phyloP scores from a whole-genome alignment of 1,139 yeast species.

The Petasospora fabianii region DNA sequence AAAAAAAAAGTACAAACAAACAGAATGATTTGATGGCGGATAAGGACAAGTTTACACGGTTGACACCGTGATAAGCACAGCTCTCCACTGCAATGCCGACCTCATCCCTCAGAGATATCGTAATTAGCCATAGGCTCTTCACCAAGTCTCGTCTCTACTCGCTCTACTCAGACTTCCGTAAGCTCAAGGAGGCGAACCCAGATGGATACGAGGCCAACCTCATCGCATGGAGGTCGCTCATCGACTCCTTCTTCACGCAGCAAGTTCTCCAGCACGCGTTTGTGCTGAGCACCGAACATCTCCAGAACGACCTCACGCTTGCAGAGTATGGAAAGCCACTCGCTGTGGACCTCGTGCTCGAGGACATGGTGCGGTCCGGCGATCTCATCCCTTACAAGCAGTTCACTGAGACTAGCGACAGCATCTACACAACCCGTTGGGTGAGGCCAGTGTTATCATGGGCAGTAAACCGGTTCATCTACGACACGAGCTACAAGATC shows the following conservation, averaged over 20 bases:
- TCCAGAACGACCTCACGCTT: slow-evolving; percentile 28
- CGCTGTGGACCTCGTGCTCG: slow-evolving; percentile 34
- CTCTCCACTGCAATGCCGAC: slow-evolving; percentile 1
- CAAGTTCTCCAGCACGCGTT: slow-evolving; percentile 23
- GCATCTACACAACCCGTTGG: slow-evolving; percentile 24
- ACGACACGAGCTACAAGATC: slow-evolving; percentile 23
- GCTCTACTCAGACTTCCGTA: slow-evolving; percentile 57
- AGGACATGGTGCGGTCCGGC: slow-evolving; percentile 29
- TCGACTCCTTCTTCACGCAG: slow-evolving; percentile 27
- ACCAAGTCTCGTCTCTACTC: slow-evolving; percentile 53
- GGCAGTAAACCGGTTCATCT: slow-evolving; percentile 24
- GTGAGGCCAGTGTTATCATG: slow-evolving; percentile 25
- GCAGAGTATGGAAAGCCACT: slow-evolving; percentile 33
- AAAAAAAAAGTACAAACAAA: not conserved
- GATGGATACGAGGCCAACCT: slow-evolving; percentile 72
- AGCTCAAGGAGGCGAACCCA: slow-evolving; percentile 49
- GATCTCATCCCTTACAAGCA: slow-evolving; percentile 28
- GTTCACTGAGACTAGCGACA: slow-evolving; percentile 20
- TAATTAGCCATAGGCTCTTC: slow-evolving; percentile 30
- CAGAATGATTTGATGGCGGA: not conserved
- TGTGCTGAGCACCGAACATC: slow-evolving; percentile 25
- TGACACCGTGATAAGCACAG: not conserved
- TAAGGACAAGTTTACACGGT: not conserved
- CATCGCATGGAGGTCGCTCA: slow-evolving; percentile 50
- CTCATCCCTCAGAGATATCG: slow-evolving; percentile 18